Conservation (phyloP, 768 basidiomycete species). For the Pleurotus ostreatus region DNA sequence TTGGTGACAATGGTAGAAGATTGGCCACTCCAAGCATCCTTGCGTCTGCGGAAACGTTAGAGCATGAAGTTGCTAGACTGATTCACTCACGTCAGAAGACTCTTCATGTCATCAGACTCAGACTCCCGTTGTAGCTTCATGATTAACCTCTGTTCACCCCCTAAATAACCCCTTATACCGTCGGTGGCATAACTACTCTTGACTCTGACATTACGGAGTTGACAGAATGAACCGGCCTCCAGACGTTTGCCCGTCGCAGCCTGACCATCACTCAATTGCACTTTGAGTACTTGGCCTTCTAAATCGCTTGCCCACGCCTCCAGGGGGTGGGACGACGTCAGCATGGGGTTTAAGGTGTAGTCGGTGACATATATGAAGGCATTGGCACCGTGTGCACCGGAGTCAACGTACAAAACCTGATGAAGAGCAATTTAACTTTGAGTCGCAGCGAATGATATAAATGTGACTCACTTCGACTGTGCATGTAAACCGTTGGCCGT, state of each 20-base stretch:
- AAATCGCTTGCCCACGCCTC: constrained; percentile 41
- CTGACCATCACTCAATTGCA: constrained; percentile 49
- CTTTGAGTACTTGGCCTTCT: constrained; percentile 46
- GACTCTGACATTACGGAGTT: constrained; percentile 50
- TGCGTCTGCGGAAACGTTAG: constrained; percentile 18
- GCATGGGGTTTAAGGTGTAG: constrained; percentile 49
- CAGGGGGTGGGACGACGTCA: constrained; percentile 26
- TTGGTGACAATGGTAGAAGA: not conserved
- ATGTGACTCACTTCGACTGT: constrained; percentile 50
- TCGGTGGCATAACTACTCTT: constrained; percentile 25
- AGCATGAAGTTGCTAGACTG: constrained; percentile 1
- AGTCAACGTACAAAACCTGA: constrained; percentile 44
- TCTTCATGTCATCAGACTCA: constrained; percentile 34
- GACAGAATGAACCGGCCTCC: constrained; percentile 36
- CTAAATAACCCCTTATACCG: constrained; percentile 39
- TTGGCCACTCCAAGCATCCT: constrained; percentile 22
- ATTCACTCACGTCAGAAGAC: constrained; percentile 34
- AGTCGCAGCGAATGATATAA: not conserved
- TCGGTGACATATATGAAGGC: constrained; percentile 56
- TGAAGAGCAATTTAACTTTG: not conserved
- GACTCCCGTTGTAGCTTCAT: constrained; percentile 33
- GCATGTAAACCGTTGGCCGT: constrained; percentile 45
- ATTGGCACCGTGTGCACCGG: constrained; percentile 22
- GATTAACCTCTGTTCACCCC: constrained; percentile 42
- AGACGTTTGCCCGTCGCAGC: constrained; percentile 32